Percentiles rank a stretch among this genome's conserved stretches.
Evolutionary conservation across 2,329 filamentous ascomycete species (phyloP).

Genomic region (Kalaharituber pfeilii): DNA sequence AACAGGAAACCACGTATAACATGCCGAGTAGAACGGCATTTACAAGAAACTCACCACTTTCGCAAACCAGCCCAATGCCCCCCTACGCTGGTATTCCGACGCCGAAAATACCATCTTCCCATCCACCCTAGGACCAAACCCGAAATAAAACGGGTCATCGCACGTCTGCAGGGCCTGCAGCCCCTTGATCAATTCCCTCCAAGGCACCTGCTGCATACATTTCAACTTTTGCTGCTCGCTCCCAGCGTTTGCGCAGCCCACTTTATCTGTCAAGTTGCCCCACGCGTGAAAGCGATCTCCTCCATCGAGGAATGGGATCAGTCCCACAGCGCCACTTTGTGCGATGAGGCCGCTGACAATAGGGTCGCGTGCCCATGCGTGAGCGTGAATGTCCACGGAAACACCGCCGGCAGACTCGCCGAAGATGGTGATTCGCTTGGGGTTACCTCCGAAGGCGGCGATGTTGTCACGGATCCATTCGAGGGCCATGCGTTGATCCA

Average conservation of each 20-base stretch:
- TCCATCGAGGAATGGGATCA: background rate
- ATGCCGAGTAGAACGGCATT: background rate
- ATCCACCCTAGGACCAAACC: background rate
- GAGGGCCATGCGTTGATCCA: constrained; percentile 20
- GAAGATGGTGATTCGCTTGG: constrained; percentile 19
- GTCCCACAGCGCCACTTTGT: constrained; percentile 5
- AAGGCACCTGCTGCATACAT: background rate
- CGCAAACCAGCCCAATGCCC: background rate
- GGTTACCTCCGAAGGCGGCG: constrained; percentile 19
- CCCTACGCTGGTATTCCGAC: background rate
- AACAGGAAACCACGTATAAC: background rate
- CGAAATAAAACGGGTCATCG: background rate
- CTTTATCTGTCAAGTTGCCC: background rate
- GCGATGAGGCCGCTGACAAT: constrained; percentile 12
- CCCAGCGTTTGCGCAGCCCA: background rate
- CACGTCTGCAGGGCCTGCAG: background rate
- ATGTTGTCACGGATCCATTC: constrained; percentile 22
- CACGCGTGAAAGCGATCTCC: background rate
- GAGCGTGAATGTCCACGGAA: constrained; percentile 14
- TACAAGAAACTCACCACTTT: constrained; percentile 2
- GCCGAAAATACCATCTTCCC: background rate
- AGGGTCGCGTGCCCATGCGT: constrained; percentile 12
- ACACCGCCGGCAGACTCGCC: constrained; percentile 21
- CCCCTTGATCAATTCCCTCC: background rate
- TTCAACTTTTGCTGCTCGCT: background rate